Percentiles rank a stretch among this genome's conserved stretches.
Evolutionary conservation across 1,284 basidiomycete species (phyloP).

Genomic region (Inonotus obliquus): DNA sequence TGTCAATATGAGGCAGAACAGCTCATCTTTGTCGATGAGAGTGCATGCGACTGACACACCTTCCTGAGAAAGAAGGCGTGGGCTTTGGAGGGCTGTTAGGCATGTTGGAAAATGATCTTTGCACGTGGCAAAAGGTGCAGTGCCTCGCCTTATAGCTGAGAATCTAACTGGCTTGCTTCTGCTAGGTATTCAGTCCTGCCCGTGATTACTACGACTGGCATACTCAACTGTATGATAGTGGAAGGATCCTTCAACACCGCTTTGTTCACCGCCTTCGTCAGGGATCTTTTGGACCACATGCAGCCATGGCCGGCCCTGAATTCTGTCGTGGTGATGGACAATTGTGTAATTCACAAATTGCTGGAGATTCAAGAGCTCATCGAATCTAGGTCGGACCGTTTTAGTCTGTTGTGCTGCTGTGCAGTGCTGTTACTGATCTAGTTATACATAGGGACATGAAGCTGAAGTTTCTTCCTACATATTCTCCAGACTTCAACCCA

Average conservation of each 20-base stretch:
- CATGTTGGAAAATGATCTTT: constrained; percentile 28
- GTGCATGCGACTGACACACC: constrained; percentile 15
- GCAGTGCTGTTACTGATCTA: background rate
- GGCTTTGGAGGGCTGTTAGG: constrained; percentile 26
- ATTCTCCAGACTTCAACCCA: constrained; percentile 23
- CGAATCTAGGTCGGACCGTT: constrained; percentile 7
- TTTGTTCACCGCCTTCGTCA: constrained; percentile 27
- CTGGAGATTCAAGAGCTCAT: constrained; percentile 24
- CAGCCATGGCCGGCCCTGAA: constrained; percentile 26
- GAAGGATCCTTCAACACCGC: constrained; percentile 26
- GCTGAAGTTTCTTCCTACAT: constrained; percentile 20
- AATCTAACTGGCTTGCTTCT: constrained; percentile 12
- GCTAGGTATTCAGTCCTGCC: constrained; percentile 21
- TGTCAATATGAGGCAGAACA: constrained; percentile 18
- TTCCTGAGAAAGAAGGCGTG: constrained; percentile 26
- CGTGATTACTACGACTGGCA: constrained; percentile 28
- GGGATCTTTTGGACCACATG: constrained; percentile 29
- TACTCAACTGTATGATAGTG: constrained; percentile 21
- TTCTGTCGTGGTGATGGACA: constrained; percentile 34
- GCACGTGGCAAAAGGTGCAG: constrained; percentile 29
- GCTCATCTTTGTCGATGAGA: too few species aligned
- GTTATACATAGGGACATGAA: background rate
- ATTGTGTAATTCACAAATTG: constrained; percentile 30
- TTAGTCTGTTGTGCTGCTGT: too few species aligned
- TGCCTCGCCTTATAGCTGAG: background rate